Base-by-base conservation (phyloP, 2,329 filamentous ascomycete genomes). In the Mariannaea elegans region DNA sequence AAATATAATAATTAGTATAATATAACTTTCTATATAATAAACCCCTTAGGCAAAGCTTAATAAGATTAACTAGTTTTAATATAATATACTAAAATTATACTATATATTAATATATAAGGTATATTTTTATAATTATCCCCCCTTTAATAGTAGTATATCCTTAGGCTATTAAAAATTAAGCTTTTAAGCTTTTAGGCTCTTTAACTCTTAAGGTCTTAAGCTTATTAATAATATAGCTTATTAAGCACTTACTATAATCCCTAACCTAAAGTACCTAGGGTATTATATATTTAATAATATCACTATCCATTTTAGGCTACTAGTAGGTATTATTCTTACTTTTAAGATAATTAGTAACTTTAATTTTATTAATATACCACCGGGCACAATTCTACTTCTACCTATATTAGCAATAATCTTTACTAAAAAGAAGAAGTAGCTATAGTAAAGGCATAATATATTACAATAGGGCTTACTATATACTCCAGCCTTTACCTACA, bases 131-230 rank as follows among this genome's bases (percentile, higher is more conserved):
- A n/a, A n/a, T n/a, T n/a, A n/a, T n/a, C n/a, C n/a, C n/a, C n/a
- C n/a, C n/a, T n/a, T n/a, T n/a, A n/a, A n/a, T n/a, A n/a, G n/a
- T n/a, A n/a, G n/a, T n/a, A n/a, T n/a, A n/a, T n/a, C n/a, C n/a
- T n/a, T n/a, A n/a, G n/a, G n/a, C n/a, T n/a, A n/a, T n/a, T n/a
- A n/a, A n/a, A n/a, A n/a, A n/a, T n/a, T n/a, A n/a, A n/a, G n/a
- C n/a, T n/a, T n/a, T n/a, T n/a, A n/a, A n/a, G n/a, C n/a, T n/a
- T n/a, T n/a, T n/a, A n/a, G n/a, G n/a, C n/a, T n/a, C n/a, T n/a
- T n/a, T n/a, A n/a, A n/a, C n/a, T n/a, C n/a, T n/a, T n/a, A 46
- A 14, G 16, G 41, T 7, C 41, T 54, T 8, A 54, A 54, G 31
- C 4, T 46, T 8, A n/a, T 54, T n/a, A 54, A 54, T 19, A 31